Evolutionary conservation across 305 asterid species (phyloP).

Genomic region (Ilex paraguariensis): DNA sequence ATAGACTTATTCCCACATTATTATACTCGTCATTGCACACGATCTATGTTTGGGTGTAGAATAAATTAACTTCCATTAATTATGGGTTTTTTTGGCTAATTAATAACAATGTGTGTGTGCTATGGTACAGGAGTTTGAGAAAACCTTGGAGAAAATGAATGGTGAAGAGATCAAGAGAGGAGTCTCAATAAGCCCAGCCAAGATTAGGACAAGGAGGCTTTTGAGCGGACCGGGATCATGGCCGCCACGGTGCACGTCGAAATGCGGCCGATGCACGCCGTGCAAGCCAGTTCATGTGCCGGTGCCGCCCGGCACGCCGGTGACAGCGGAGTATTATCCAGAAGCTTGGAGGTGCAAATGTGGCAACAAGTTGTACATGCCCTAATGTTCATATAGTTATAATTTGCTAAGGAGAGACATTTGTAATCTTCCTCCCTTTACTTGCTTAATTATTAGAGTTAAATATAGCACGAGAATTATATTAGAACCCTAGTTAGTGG

Average conservation of each 20-base stretch:
- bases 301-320: slow-evolving; percentile 64
- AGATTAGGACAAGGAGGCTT: slow-evolving; percentile 28
- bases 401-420: not conserved
- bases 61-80: too few relatives aligned
- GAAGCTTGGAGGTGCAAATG: slow-evolving; percentile 91
- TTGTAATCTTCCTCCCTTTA: too few relatives aligned
- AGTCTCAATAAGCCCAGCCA: not conserved
- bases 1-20: not conserved
- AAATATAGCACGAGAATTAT: too few relatives aligned
- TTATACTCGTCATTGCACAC: too few relatives aligned
- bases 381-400: slow-evolving; percentile 18
- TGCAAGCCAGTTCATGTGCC: slow-evolving; percentile 62
- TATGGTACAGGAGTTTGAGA: slow-evolving; percentile 21
- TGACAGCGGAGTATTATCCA: slow-evolving; percentile 66
- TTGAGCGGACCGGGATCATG: slow-evolving; percentile 57
- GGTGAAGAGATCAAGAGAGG: slow-evolving; percentile 1
- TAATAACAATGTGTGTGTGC: not conserved
- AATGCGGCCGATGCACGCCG: slow-evolving; percentile 59
- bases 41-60: too few relatives aligned
- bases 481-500: too few relatives aligned
- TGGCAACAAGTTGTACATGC: slow-evolving; percentile 72
- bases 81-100: slow-evolving; percentile 2
- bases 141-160: not conserved
- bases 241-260: slow-evolving; percentile 59
- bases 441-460: too few relatives aligned